Evolutionary conservation across 805 yeast genomes (phyloP).

Genomic region (Cyberlindnera meyerae): DNA sequence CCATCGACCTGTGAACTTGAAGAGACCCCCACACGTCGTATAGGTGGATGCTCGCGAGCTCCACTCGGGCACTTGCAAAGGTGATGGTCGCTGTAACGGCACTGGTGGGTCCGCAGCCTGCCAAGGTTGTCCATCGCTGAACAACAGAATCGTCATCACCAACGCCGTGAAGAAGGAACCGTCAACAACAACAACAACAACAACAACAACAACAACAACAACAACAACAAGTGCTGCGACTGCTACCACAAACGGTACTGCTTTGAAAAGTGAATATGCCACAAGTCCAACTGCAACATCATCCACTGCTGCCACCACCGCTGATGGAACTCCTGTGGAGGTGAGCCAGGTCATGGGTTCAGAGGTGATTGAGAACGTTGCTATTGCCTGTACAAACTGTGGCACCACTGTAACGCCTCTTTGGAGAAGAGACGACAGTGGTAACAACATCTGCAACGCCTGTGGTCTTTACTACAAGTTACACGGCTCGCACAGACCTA

Average conservation of each 20-base stretch:
- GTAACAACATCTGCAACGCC: constrained; percentile 84
- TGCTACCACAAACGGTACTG: too few relatives aligned
- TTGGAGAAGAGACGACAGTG: constrained; percentile 80
- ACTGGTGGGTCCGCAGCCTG: constrained; percentile 82
- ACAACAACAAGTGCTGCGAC: too few relatives aligned
- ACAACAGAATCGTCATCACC: constrained; percentile 52
- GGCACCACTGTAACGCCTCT: constrained; percentile 81
- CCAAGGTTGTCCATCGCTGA: constrained; percentile 77
- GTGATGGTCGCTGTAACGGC: constrained; percentile 67
- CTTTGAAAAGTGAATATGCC: too few relatives aligned
- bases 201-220: too few relatives aligned
- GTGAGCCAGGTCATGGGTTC: constrained; percentile 19
- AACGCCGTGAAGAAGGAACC: constrained; percentile 10
- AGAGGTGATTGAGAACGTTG: constrained; percentile 39
- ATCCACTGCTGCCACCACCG: not conserved
- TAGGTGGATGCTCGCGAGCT: constrained; percentile 50
- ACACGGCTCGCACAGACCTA: constrained; percentile 76
- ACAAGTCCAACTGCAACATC: not conserved
- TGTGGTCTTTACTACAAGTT: constrained; percentile 75
- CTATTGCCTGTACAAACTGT: constrained; percentile 79
- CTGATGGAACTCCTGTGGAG: constrained; percentile 4
- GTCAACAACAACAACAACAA: too few relatives aligned
- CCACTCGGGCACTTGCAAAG: constrained; percentile 25
- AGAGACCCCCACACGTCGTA: constrained; percentile 73
- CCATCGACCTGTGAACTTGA: constrained; percentile 81